phyloP scores from a whole-genome alignment of 2,329 filamentous ascomycete species.

The Fusarium scirpi region DNA sequence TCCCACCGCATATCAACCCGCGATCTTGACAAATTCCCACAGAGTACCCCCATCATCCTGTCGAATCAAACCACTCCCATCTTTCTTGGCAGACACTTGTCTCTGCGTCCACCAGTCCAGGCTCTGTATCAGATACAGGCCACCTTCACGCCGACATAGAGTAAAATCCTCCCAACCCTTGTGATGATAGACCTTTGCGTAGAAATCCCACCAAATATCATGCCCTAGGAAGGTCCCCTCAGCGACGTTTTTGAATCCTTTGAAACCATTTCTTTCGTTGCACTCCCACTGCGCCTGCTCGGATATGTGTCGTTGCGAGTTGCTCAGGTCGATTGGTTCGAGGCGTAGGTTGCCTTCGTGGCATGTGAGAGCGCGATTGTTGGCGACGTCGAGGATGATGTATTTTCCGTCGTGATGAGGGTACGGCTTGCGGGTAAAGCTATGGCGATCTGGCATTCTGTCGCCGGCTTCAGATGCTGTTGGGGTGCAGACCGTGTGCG shows the following conservation, averaged over 20 bases:
- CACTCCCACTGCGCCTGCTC: neutral
- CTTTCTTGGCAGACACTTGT: neutral
- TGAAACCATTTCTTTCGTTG: neutral
- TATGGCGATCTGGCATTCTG: too few species aligned
- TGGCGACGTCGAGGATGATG: neutral
- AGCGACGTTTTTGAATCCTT: neutral
- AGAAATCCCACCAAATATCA: neutral
- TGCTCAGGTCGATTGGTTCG: neutral
- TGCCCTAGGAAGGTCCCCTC: neutral
- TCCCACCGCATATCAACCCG: accelerated
- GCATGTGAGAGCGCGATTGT: neutral
- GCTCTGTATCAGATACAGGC: neutral
- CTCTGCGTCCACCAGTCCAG: constrained; percentile 5
- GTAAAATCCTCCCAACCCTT: constrained; percentile 2
- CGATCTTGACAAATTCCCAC: constrained; percentile 4
- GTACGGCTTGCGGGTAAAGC: neutral
- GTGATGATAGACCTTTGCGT: neutral
- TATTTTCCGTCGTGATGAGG: neutral
- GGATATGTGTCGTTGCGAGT: neutral
- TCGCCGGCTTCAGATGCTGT: neutral
- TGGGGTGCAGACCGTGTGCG: neutral
- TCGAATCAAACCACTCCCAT: neutral
- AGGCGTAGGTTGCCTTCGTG: neutral
- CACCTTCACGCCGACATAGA: neutral
- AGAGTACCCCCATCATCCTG: neutral